Percentiles rank a stretch among this genome's conserved stretches.
phyloP scores from a whole-genome alignment of 768 basidiomycete genomes.

The Lactarius sanguifluus region DNA sequence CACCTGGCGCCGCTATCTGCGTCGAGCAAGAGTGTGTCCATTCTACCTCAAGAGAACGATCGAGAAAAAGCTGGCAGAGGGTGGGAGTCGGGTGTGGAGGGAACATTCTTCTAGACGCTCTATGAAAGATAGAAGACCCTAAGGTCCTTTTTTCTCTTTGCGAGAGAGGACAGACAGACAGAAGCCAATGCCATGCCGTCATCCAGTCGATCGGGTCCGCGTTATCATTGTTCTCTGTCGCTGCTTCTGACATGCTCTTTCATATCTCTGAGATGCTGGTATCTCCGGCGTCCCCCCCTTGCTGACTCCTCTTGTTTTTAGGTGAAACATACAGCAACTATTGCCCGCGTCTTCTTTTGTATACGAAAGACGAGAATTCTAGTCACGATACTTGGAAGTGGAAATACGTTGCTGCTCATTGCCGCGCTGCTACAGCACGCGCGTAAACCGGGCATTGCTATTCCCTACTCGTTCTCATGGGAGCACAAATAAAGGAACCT shows the following conservation, averaged over 20 bases:
- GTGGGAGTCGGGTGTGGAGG: not conserved
- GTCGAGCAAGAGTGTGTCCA: not conserved
- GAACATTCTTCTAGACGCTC: not conserved
- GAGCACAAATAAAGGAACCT: not conserved
- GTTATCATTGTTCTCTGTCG: not conserved
- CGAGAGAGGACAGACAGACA: not conserved
- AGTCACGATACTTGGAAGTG: not conserved
- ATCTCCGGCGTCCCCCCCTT: not conserved
- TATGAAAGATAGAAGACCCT: not conserved
- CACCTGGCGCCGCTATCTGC: not conserved
- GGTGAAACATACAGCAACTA: not conserved
- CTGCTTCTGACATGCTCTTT: not conserved
- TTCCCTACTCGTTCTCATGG: not conserved
- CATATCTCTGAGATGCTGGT: not conserved
- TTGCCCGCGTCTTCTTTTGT: not conserved
- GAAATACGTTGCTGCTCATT: not conserved
- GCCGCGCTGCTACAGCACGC: not conserved
- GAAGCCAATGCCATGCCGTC: not conserved
- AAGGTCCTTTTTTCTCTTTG: not conserved
- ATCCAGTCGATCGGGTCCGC: conserved; percentile 3
- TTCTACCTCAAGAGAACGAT: not conserved
- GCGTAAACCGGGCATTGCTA: not conserved
- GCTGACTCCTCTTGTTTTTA: not conserved
- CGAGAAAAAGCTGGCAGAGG: not conserved
- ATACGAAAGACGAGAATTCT: not conserved